Evolutionary conservation across 768 basidiomycete species (phyloP).

Genomic region (Hygrophorus pudorinus): DNA sequence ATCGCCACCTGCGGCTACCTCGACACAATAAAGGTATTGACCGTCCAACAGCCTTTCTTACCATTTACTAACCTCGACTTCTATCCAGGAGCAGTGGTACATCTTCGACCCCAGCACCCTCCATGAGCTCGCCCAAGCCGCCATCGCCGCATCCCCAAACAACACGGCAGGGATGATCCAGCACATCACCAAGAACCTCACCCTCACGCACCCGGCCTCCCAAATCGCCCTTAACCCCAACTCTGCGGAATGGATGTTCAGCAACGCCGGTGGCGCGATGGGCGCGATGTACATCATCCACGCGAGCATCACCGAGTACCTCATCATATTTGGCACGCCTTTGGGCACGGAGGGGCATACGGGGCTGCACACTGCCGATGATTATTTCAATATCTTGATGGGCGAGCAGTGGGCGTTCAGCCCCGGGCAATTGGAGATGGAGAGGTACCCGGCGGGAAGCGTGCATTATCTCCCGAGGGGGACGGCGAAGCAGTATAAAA

Average conservation of each 20-base stretch:
- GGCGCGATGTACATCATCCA: constrained; percentile 98
- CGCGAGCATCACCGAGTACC: constrained; percentile 93
- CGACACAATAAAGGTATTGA: constrained; percentile 51
- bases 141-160: constrained; percentile 51
- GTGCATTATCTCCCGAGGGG: constrained; percentile 82
- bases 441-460: constrained; percentile 75
- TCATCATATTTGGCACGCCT: constrained; percentile 93
- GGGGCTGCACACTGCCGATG: constrained; percentile 91
- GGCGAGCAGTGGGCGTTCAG: constrained; percentile 93
- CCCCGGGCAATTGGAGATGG: constrained; percentile 75
- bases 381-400: constrained; percentile 92
- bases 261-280: constrained; percentile 97
- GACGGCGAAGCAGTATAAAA: constrained; percentile 91
- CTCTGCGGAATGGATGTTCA: constrained; percentile 85
- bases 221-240: constrained; percentile 46
- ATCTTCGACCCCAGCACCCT: constrained; percentile 66
- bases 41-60: neutral
- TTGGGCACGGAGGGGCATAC: constrained; percentile 95
- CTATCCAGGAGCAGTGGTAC: constrained; percentile 73
- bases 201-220: constrained; percentile 53
- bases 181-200: constrained; percentile 77
- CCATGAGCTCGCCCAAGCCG: constrained; percentile 64
- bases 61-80: neutral
- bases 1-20: constrained; percentile 37
- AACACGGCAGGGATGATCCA: constrained; percentile 66